Conservation (phyloP, 2,329 filamentous ascomycete genomes). For the Ilyonectria destructans region DNA sequence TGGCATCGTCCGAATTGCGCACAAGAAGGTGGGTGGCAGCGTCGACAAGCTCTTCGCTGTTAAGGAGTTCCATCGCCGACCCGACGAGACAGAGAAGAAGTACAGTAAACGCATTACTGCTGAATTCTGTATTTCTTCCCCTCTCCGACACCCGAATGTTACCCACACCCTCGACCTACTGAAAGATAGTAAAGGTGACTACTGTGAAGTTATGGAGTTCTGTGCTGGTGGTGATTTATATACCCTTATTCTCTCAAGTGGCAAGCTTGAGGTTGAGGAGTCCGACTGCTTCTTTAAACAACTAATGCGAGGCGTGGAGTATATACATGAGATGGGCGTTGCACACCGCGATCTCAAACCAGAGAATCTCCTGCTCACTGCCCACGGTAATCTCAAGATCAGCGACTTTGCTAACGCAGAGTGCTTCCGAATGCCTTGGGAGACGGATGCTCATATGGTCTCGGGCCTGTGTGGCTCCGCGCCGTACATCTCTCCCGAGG, state of each 20-base stretch:
- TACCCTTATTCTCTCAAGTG: constrained; percentile 90
- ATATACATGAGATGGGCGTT: constrained; percentile 91
- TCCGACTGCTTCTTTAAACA: constrained; percentile 99
- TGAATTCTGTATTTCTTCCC: constrained; percentile 98
- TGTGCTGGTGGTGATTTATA: constrained; percentile 97
- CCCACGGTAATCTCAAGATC: constrained; percentile 93
- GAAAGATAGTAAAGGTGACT: constrained; percentile 96
- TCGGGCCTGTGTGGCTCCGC: constrained; percentile 96
- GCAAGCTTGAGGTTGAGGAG: constrained; percentile 91
- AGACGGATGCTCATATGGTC: constrained; percentile 98
- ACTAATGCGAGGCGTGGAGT: constrained; percentile 98
- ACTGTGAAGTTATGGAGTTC: constrained; percentile 99
- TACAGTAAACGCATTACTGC: constrained; percentile 98
- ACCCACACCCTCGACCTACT: constrained; percentile 97
- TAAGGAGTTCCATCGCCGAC: constrained; percentile 95
- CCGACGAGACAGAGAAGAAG: constrained; percentile 95
- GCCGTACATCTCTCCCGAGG: constrained; percentile 97
- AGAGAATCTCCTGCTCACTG: constrained; percentile 95
- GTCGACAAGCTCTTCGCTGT: constrained; percentile 95
- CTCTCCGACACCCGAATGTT: constrained; percentile 95
- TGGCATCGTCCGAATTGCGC: constrained; percentile 96
- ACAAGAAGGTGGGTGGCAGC: constrained; percentile 89
- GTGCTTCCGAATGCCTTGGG: constrained; percentile 99
- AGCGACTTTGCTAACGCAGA: constrained; percentile 99
- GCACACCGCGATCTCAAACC: constrained; percentile 79